Evolutionary conservation across 129 eudicot genomes (phyloP), one percentile per base, ranked within the genome.

Genomic region (Arctium lappa): DNA sequence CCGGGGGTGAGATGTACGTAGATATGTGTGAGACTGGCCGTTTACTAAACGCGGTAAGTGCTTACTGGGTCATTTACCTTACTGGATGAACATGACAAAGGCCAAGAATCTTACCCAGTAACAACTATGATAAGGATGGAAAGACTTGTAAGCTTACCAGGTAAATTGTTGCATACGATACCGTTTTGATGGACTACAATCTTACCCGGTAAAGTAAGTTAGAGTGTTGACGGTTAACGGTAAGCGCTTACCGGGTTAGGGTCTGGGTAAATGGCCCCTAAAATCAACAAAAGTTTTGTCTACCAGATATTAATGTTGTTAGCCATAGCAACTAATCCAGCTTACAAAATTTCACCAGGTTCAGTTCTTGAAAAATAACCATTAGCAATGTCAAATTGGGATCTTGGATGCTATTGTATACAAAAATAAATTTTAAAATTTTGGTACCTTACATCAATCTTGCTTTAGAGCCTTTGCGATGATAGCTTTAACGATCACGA

Each of bases 391-490:
- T 72, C 16, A 38, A 31, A 56, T 60, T 60, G 74, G 11, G 70
- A 68, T 82, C 73, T 62, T 18, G 22, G 78, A 65, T 60, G 68
- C 68, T 60, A 60, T 60, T 60, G 68, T 2, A 60, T 60, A 60
- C 39, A 29, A 40, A 65, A 75, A 9, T n/a, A 42, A 33, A 33
- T 0, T 1, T 3, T 31, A 42, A 15, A n/a, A 10, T 73, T 71
- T 18, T 0, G 79, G 84, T 34, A 84, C 29, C 69, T 74, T 66
- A 62, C 39, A 66, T 86, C 81, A 95, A 88, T 95, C 99, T 84
- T 86, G 93, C 86, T 95, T 95, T 85, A 90, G 71, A 38, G 97
- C 88, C 83, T 95, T 95, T 22, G 90, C 79, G 16, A 93, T 87
- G 76, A 93, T 34, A 40, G 98, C 69, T 86, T 88, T 91, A 70